Conservation (phyloP, 2,329 filamentous ascomycete species). For the Bipolaris victoriae region DNA sequence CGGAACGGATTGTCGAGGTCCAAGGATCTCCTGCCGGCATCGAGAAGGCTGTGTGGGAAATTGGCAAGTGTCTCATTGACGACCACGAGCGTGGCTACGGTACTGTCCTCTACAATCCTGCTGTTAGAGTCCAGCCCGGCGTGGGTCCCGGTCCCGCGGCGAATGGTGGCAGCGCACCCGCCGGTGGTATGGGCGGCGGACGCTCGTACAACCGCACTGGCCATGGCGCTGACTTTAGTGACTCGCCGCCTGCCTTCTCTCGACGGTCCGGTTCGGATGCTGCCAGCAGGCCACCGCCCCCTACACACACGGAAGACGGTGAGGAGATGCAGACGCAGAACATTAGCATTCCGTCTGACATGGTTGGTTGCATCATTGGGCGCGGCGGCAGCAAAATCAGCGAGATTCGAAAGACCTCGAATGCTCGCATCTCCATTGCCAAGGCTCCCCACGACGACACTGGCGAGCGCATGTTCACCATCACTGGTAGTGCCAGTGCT, state of each 20-base stretch:
- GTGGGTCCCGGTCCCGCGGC: constrained; percentile 58
- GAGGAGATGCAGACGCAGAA: constrained; percentile 99
- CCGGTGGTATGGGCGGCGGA: constrained; percentile 59
- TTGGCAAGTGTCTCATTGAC: constrained; percentile 96
- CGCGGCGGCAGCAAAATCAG: constrained; percentile 95
- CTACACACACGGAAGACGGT: constrained; percentile 91
- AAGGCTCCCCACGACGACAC: constrained; percentile 97
- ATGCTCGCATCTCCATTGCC: constrained; percentile 95
- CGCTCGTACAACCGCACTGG: constrained; percentile 86
- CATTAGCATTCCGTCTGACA: constrained; percentile 98
- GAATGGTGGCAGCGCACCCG: constrained; percentile 60
- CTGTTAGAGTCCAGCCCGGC: constrained; percentile 79
- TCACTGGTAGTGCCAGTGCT: constrained; percentile 90
- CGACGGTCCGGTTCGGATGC: constrained; percentile 86
- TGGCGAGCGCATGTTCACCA: constrained; percentile 99
- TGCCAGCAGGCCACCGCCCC: constrained; percentile 74
- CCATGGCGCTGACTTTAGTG: constrained; percentile 97
- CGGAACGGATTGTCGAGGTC: constrained; percentile 95
- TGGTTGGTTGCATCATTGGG: constrained; percentile 99
- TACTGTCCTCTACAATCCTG: constrained; percentile 96
- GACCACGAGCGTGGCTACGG: constrained; percentile 97
- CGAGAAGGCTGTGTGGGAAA: constrained; percentile 96
- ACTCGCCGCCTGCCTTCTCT: constrained; percentile 70
- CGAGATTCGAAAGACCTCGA: constrained; percentile 96
- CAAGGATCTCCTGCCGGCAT: constrained; percentile 95